Evolutionary conservation across 2,329 filamentous ascomycete species (phyloP), one percentile per base, ranked within the genome.

Genomic region (Diplodia sapinea): DNA sequence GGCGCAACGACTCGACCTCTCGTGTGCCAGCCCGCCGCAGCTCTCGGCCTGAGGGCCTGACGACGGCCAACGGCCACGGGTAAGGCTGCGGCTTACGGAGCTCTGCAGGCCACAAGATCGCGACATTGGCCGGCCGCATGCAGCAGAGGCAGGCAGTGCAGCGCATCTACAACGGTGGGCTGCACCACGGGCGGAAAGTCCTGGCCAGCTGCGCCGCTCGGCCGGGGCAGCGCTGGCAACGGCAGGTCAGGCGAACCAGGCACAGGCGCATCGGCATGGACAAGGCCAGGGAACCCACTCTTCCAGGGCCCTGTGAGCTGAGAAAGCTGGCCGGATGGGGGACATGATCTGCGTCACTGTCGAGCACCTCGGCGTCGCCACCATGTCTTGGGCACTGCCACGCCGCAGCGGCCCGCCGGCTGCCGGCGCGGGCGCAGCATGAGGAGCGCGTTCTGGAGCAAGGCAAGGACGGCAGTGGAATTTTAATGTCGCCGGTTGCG

Each of bases 211-310:
- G 52, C 29, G 52, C 52, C 52, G 52, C 29, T 55, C 51, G 51
- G 51, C 51, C 51, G 51, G 51, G 51, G 36, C 36, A 3, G 36
- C 36, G 36, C 36, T 38, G 36, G 36, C 36, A 38, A 12, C 36
- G 57, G 40, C 57, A 62, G 40, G 57, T 50, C 57, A 62, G 40
- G 57, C 57, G 57, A 61, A 40, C n/a, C 36, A 17, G 31, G 54
- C 31, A 40, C 54, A 56, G 56, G 56, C 55, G 20, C 56, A 47
- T 43, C 56, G 20, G 56, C 56, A 61, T 61, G 57, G 57, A 26
- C 40, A 61, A 61, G 40, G 54, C n/a, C 33, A 20, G 31, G 55
- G 13, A 26, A 4, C 50, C 49, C 50, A 52, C 50, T 52, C n/a
- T 33, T 43, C 40, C 17, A 20, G 15, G 40, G 26, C 57, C 40